Evolutionary conservation across 805 yeast genomes (phyloP).

Genomic region (Alloascoidea hylecoeti): DNA sequence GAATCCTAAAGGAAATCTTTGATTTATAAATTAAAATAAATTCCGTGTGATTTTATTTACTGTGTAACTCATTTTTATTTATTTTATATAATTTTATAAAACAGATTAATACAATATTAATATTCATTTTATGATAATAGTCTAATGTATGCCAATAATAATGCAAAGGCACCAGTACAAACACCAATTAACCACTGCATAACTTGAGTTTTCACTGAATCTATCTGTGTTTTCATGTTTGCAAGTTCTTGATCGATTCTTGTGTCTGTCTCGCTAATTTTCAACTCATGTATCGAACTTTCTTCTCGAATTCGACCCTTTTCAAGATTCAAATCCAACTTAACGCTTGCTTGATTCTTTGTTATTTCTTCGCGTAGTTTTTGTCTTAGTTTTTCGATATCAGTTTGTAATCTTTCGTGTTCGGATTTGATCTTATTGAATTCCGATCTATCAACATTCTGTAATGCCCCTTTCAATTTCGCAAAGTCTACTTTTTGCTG

Average conservation of each 20-base stretch:
- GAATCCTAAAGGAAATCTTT: conserved; percentile 74
- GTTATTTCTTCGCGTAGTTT: conserved; percentile 84
- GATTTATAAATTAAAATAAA: conserved; percentile 6
- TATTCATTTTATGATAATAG: conserved; percentile 36
- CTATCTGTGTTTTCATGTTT: conserved; percentile 90
- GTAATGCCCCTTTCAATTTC: conserved; percentile 82
- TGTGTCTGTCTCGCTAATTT: conserved; percentile 89
- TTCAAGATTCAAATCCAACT: conserved; percentile 82
- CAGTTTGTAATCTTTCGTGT: conserved; percentile 72
- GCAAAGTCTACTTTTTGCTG: conserved; percentile 97
- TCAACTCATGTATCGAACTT: conserved; percentile 80
- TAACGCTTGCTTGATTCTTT: conserved; percentile 77
- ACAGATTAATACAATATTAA: background rate
- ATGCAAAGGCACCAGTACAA: conserved; percentile 94
- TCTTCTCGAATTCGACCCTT: conserved; percentile 95
- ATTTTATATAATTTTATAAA: conserved; percentile 2
- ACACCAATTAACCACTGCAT: conserved; percentile 98
- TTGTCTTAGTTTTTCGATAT: conserved; percentile 75
- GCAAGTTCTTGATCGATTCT: conserved; percentile 91
- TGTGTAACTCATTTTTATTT: conserved; percentile 5
- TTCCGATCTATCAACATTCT: conserved; percentile 77
- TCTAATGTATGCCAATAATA: conserved; percentile 84
- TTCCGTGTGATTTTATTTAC: background rate
- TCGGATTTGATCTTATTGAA: conserved; percentile 72
- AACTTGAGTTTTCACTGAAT: conserved; percentile 89